phyloP scores from a whole-genome alignment of 495 filamentous ascomycete species.

The Neurospora terricola region DNA sequence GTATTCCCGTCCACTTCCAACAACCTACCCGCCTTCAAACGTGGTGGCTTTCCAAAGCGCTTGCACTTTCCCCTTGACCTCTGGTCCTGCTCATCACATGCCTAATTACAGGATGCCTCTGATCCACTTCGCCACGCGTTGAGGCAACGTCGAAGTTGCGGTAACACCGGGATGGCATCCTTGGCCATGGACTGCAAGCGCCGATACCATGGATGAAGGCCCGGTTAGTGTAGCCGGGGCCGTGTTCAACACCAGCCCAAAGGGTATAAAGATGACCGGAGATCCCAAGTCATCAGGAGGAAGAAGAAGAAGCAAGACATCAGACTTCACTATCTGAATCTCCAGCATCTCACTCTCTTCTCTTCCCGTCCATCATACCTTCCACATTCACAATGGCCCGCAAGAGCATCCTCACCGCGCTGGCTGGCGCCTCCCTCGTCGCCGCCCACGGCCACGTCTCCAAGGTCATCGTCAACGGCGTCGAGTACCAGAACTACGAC shows the following conservation, averaged over 20 bases:
- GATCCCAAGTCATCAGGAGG: background rate
- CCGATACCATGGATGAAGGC: background rate
- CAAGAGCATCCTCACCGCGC: constrained; percentile 28
- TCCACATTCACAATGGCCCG: constrained; percentile 8
- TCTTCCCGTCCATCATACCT: background rate
- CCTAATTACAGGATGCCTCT: background rate
- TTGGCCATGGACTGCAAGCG: background rate
- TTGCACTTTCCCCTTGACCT: background rate
- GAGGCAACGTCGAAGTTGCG: constrained; percentile 1
- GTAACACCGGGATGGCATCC: background rate
- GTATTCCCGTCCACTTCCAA: background rate
- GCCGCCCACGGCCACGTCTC: constrained; percentile 53
- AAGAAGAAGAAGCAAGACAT: background rate
- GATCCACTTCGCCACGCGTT: constrained; percentile 6
- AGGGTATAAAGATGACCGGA: constrained; percentile 3
- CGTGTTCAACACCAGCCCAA: background rate
- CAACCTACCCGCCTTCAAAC: background rate
- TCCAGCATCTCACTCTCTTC: background rate
- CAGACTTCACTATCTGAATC: background rate
- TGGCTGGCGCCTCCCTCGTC: constrained; percentile 43
- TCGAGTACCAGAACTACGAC: constrained; percentile 36
- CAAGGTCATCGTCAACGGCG: constrained; percentile 49
- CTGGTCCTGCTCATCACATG: background rate
- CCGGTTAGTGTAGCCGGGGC: background rate
- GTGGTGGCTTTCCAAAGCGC: background rate